phyloP scores from a whole-genome alignment of 805 yeast genomes.

The Blastobotrys terrestris region DNA sequence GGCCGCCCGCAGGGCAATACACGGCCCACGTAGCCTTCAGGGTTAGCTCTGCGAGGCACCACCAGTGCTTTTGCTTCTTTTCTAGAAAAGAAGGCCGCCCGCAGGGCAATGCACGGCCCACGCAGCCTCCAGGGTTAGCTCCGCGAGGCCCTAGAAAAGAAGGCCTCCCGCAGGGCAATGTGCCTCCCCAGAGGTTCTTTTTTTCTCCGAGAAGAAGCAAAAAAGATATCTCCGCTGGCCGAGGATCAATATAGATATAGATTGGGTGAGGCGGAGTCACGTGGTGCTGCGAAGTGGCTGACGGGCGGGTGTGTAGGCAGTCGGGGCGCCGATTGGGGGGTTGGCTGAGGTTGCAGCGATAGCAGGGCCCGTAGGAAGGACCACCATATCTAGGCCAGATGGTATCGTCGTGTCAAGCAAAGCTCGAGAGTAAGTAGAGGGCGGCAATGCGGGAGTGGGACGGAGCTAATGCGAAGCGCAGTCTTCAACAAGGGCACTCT shows the following conservation, averaged over 20 bases:
- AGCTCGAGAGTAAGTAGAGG: neutral
- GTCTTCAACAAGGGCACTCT: constrained; percentile 10
- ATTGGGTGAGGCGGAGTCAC: neutral
- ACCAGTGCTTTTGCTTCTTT: too few species aligned
- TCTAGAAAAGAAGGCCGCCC: too few species aligned
- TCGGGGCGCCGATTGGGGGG: neutral
- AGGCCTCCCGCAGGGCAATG: neutral
- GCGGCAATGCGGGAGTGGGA: neutral
- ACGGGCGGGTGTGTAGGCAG: neutral
- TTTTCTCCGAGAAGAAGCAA: neutral
- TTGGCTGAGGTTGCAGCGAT: too few species aligned
- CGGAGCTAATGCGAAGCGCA: neutral
- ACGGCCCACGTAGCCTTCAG: too few species aligned
- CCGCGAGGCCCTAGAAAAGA: too few species aligned
- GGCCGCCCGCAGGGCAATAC: too few species aligned
- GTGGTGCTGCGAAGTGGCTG: neutral
- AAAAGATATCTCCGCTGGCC: neutral
- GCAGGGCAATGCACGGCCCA: too few species aligned
- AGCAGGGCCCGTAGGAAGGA: too few species aligned
- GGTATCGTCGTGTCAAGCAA: neutral
- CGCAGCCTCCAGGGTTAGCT: too few species aligned
- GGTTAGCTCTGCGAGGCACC: too few species aligned
- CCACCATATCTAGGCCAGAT: too few species aligned
- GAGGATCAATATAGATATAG: neutral
- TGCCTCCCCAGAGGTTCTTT: neutral